Evolutionary conservation across 768 basidiomycete genomes (phyloP), one percentile per base, ranked within the genome.

Genomic region (Leucosporidium creatinivorum): DNA sequence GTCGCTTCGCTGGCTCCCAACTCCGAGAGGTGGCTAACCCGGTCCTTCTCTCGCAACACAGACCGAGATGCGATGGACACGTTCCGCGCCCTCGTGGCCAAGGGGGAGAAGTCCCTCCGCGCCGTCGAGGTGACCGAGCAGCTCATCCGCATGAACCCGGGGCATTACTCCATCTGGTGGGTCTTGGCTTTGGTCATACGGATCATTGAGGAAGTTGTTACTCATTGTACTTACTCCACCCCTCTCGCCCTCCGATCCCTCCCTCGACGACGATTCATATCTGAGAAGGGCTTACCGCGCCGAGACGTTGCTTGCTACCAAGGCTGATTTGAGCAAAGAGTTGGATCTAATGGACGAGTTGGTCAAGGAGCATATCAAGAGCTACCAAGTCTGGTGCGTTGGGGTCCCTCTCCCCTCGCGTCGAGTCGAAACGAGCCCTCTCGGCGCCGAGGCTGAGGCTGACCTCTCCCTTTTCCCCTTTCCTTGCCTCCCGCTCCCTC

Each of bases 81-180:
- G 78, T 93, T 98, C 76, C 87, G 94, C 61, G 92, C 86, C 0
- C 82, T 98, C 67, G 84, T 89, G 52, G 85, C 86, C 74, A 79
- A 80, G 0, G 85, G 85, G 5, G 94, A 98, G 81, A 85, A 86
- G 80, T 91, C 87, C 69, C 79, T 82, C 25, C 82, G 94, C 47
- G 92, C 88, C 17, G 84, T 99, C 61, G 84, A 88, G 73, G 82
- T 99, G 36, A 99, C 96, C 0, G 90, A 94, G 78, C 81, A 81
- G 49, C 85, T 98, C 74, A 94, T 99, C 70, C 83, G 87, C 31
- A 81, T 88, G 79, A 99, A 99, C 77, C 93, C 96, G 8, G 92
- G 91, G 1, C 96, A 98, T 77, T 99, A 97, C 76, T 89, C 93
- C 60, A 92, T 93, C 73, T 99, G 96, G 94, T 93, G 76, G 67